Evolutionary conservation across 2,329 filamentous ascomycete species (phyloP).

Genomic region (Coniosporium tulheliwenetii): DNA sequence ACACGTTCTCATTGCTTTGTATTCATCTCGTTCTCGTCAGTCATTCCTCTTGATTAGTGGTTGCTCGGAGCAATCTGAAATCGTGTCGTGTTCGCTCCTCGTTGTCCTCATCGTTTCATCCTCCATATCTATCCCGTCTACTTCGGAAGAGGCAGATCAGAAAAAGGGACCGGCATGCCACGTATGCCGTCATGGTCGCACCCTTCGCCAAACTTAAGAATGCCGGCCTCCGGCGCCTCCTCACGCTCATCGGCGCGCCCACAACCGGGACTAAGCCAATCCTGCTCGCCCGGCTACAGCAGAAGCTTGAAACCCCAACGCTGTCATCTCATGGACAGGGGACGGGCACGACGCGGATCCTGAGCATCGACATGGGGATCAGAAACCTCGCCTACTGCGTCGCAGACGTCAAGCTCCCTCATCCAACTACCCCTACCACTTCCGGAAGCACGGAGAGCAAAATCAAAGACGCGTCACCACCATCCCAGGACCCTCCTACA

Average conservation of each 20-base stretch:
- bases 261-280: slow-evolving; percentile 43
- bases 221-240: slow-evolving; percentile 40
- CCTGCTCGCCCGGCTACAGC: slow-evolving; percentile 35
- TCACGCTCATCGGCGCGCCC: slow-evolving; percentile 43
- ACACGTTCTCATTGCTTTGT: too few species aligned
- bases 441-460: not conserved
- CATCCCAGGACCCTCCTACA: not conserved
- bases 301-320: slow-evolving; percentile 16
- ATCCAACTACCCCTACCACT: not conserved
- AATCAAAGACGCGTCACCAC: too few species aligned
- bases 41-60: too few species aligned
- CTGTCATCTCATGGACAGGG: slow-evolving; percentile 3
- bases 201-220: slow-evolving; percentile 28
- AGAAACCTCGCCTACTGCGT: slow-evolving; percentile 65
- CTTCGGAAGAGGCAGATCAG: too few species aligned
- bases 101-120: too few species aligned
- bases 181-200: not conserved
- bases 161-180: too few species aligned
- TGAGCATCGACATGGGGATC: slow-evolving; percentile 78
- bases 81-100: too few species aligned
- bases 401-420: slow-evolving; percentile 3
- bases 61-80: too few species aligned
- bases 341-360: slow-evolving; percentile 29
- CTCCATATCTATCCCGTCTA: too few species aligned
- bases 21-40: too few species aligned